A percentile compares a stretch with the other conserved stretches of the same genome.
These are phyloP conservation scores for Mallotus repandus DNA, from an alignment of 441 rosid genomes.

Conservation along the genomic window DNA sequence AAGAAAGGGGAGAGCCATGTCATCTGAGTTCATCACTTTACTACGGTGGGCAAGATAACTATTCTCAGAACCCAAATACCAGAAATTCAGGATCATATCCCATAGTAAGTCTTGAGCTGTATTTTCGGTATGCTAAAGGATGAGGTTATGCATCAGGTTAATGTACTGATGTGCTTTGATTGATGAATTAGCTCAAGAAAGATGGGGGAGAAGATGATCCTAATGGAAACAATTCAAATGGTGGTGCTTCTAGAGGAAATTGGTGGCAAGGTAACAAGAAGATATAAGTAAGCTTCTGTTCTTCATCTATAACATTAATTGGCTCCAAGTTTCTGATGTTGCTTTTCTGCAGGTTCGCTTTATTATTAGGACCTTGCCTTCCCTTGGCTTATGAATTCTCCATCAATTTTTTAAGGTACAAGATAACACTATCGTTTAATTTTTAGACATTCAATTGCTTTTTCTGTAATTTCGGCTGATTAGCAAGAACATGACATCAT, in stretches of 20 bases:
- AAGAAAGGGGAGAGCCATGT: slow-evolving; percentile 59
- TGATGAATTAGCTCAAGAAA: slow-evolving; percentile 53
- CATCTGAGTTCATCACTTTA: slow-evolving; percentile 81
- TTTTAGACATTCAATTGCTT: not conserved
- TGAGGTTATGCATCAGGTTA: not conserved
- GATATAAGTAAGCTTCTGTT: too few relatives aligned
- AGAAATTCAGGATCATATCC: slow-evolving; percentile 42
- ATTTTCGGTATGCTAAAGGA: too few relatives aligned
- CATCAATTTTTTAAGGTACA: slow-evolving; percentile 37
- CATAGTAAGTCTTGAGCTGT: slow-evolving; percentile 39
- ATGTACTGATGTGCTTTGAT: slow-evolving; percentile 14
- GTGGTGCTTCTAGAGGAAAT: slow-evolving; percentile 82
- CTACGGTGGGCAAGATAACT: slow-evolving; percentile 83
- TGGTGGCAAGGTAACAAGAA: slow-evolving; percentile 82
- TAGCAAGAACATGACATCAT: not conserved
- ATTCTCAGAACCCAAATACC: slow-evolving; percentile 40
- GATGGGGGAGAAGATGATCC: slow-evolving; percentile 56
- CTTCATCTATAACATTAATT: slow-evolving; percentile 1
- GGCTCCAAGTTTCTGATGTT: slow-evolving; percentile 4
- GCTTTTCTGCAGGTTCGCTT: slow-evolving; percentile 65
- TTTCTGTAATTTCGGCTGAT: not conserved
- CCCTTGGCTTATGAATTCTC: slow-evolving; percentile 25
- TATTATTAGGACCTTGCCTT: slow-evolving; percentile 56
- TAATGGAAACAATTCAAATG: slow-evolving; percentile 49
- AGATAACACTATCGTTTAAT: not conserved